phyloP scores from a whole-genome alignment of 2,329 filamentous ascomycete species.

The Beauveria caledonica region DNA sequence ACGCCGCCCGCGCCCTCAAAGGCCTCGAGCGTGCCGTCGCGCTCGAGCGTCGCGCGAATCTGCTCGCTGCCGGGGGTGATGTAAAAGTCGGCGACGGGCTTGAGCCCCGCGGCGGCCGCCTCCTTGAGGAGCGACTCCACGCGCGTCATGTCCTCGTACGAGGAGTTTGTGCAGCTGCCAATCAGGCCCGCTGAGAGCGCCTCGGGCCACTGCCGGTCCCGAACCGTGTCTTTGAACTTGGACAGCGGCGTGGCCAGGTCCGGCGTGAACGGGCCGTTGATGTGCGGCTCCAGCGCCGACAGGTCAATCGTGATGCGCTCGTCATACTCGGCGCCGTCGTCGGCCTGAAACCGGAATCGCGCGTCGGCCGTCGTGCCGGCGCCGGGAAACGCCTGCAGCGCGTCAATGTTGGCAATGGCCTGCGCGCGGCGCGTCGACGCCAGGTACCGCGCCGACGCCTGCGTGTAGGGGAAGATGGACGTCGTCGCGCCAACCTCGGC shows the following conservation, averaged over 20 bases:
- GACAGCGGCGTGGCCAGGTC: slow-evolving; percentile 91
- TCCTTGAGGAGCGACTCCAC: slow-evolving; percentile 90
- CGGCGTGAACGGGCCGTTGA: slow-evolving; percentile 95
- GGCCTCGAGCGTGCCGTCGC: slow-evolving; percentile 77
- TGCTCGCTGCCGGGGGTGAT: slow-evolving; percentile 95
- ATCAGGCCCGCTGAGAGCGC: slow-evolving; percentile 90
- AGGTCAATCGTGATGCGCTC: slow-evolving; percentile 86
- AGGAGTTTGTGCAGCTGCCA: slow-evolving; percentile 97
- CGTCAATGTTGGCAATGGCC: slow-evolving; percentile 59
- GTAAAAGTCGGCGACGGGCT: slow-evolving; percentile 86
- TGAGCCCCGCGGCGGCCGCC: slow-evolving; percentile 78
- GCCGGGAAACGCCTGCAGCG: slow-evolving; percentile 47
- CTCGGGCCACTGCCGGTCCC: slow-evolving; percentile 81
- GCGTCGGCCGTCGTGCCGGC: slow-evolving; percentile 34
- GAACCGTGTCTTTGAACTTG: slow-evolving; percentile 76
- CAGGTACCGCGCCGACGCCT: slow-evolving; percentile 77
- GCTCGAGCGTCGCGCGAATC: slow-evolving; percentile 86
- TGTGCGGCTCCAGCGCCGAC: slow-evolving; percentile 82
- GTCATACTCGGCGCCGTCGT: slow-evolving; percentile 79
- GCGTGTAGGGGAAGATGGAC: slow-evolving; percentile 87
- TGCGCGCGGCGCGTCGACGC: slow-evolving; percentile 61
- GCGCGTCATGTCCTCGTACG: slow-evolving; percentile 97
- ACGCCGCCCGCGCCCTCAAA: slow-evolving; percentile 82
- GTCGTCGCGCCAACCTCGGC: slow-evolving; percentile 91
- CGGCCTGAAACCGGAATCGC: slow-evolving; percentile 63